Base-by-base conservation (phyloP, 2,329 filamentous ascomycete species). In the Cordyceps farinosa region DNA sequence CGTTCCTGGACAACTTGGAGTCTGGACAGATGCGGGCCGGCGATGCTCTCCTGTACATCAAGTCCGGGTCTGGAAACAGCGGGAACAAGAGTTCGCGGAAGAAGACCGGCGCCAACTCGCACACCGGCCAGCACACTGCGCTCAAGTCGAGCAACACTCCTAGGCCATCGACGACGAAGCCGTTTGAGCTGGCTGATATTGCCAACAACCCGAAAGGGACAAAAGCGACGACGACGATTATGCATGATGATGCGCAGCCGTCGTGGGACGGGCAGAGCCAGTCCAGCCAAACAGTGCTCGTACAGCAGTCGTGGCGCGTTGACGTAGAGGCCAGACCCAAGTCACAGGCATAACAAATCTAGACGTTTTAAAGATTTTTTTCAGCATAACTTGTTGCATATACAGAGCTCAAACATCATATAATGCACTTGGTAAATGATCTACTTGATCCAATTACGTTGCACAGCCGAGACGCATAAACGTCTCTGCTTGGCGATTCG, bases 201-300 rank as follows among this genome's bases (percentile, higher is more conserved):
- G 27, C 44, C 17, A 52, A 44, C 22, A 45, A 34, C 15, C 27
- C 13, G 15, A 57, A 55, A 40, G 51, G 50, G 9, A 38, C 59
- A 32, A 56, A 47, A 5, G 34, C 29, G 9, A 63, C 61, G 29
- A 63, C 61, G 5, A 56, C 44, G 8, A 54, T 50, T 22, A 36
- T 57, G 36, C 52, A 51, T 5, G 45, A 63, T 5, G 53, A 63
- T 3, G 45, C 17, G 4, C 44, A 57, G 44, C 52, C 45, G 5
- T 47, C 42, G 45, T 63, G 61, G 61, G 61, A 63, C n/a, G 61
- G 44, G 3, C 42, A 63, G 53, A 63, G 61, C 53, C 61, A 63
- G 15, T 54, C 61, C 7, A 63, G 61, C 53, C 61, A 63, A 27
- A 63, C 61, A 13, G 61, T 63, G 42, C 61, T 63, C n/a, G 53